Percentiles rank a stretch among this genome's conserved stretches.
These are phyloP conservation scores for Exophiala xenobiotica DNA, from an alignment of 2,329 filamentous ascomycete genomes.

Conservation along the genomic window DNA sequence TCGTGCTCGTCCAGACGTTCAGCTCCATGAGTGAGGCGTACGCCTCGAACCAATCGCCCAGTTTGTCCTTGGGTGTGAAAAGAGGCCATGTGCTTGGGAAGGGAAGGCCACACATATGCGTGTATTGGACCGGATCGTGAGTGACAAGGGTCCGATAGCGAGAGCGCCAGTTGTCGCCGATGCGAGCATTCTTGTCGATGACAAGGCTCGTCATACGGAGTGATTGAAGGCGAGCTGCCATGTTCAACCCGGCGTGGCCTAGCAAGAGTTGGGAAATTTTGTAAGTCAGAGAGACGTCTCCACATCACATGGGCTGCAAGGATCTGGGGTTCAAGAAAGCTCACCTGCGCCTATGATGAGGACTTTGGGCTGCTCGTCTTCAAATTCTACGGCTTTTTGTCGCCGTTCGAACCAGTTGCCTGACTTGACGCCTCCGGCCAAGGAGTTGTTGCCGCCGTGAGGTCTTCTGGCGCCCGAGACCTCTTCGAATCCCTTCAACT, in stretches of 20 bases:
- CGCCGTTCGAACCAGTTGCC: constrained; percentile 42
- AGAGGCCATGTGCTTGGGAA: constrained; percentile 45
- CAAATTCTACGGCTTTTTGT: constrained; percentile 10
- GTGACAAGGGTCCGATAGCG: constrained; percentile 48
- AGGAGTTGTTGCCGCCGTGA: constrained; percentile 36
- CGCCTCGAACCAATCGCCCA: constrained; percentile 50
- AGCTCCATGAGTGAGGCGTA: constrained; percentile 52
- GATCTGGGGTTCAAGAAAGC: not conserved
- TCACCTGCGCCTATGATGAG: constrained; percentile 16
- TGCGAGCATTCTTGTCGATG: constrained; percentile 56
- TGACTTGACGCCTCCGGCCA: constrained; percentile 33
- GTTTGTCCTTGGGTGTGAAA: constrained; percentile 48
- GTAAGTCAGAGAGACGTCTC: not conserved
- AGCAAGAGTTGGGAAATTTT: not conserved
- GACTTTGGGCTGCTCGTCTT: constrained; percentile 1
- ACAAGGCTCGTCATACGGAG: constrained; percentile 56
- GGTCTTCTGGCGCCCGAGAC: constrained; percentile 35
- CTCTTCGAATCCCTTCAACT: constrained; percentile 38
- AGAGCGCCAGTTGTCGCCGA: constrained; percentile 64
- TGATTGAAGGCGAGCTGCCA: constrained; percentile 59
- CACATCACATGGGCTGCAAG: not conserved
- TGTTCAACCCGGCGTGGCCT: constrained; percentile 49
- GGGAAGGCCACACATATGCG: constrained; percentile 39
- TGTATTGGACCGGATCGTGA: constrained; percentile 34
- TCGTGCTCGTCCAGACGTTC: constrained; percentile 46